A percentile compares a stretch with the other conserved stretches of the same genome.
These are phyloP conservation scores for Antitrichia curtipendula DNA, from an alignment of 225 moss, liverwort and hornwort genomes.

Conservation along the genomic window DNA sequence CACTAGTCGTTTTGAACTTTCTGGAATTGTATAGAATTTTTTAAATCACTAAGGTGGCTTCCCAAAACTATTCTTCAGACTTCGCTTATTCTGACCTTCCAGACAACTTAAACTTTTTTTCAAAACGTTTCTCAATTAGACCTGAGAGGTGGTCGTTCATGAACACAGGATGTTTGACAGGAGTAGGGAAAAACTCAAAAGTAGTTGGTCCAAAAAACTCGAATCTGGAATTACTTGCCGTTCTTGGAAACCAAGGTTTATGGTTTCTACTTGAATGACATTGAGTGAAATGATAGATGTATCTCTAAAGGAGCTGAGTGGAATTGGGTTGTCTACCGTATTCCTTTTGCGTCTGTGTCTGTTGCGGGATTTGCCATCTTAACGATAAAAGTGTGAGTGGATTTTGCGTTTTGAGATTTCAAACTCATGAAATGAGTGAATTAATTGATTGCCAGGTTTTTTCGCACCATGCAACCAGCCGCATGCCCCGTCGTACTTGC, in stretches of 20 bases:
- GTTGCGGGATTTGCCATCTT: too few species aligned
- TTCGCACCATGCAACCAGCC: slow-evolving; percentile 95
- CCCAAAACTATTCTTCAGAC: not conserved
- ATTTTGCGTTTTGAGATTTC: too few species aligned
- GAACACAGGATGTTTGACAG: not conserved
- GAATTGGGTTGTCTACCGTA: too few species aligned
- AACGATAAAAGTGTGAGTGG: too few species aligned
- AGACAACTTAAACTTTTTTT: not conserved
- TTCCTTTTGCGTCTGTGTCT: too few species aligned
- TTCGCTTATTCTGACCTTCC: not conserved
- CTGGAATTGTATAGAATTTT: not conserved
- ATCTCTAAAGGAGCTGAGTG: not conserved
- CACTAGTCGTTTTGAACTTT: not conserved
- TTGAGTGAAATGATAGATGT: not conserved
- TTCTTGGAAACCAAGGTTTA: not conserved
- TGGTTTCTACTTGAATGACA: not conserved
- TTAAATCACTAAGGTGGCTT: not conserved
- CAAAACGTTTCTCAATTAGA: not conserved
- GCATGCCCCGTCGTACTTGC: slow-evolving; percentile 63
- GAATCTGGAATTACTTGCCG: not conserved
- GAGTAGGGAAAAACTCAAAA: not conserved
- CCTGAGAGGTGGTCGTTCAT: not conserved
- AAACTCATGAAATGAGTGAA: not conserved
- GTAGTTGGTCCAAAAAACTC: too few species aligned
- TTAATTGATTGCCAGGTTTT: slow-evolving; percentile 38